Evolutionary conservation across 306 rosid genomes (phyloP), one percentile per base, ranked within the genome.

Genomic region (Morella rubra): DNA sequence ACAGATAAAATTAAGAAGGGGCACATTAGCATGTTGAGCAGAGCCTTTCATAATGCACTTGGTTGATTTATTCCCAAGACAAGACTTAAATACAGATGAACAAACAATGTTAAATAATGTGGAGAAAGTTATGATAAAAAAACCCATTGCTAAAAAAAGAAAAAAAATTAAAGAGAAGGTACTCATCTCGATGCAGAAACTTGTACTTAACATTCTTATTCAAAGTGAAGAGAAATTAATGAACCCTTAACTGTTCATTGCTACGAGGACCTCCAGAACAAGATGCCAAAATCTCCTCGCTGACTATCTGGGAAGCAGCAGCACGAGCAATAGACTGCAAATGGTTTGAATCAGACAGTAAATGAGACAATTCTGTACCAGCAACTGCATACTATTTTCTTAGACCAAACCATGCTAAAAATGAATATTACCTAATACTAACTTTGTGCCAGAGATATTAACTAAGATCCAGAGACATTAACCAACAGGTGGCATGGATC

Each of bases 211-310:
- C n/a, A n/a, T 16, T 54, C 60, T 4, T 20, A 5, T 19, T 8
- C 5, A 42, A 69, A 52, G 46, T 58, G 10, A 54, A 41, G 47
- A 14, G 3, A 14, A 44, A 19, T 59, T 40, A 62, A 13, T 62
- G 75, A 51, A 83, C 44, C 15, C 86, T 79, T 83, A 84, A 92
- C 96, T 95, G 92, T 90, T 95, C 87, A 86, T 90, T 90, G 76
- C 97, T 95, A 65, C 93, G 97, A 14, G 97, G 97, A 7, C 95
- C 95, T 0, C 87, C 76, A 70, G 90, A 77, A 84, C 96, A 95
- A 40, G 92, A 89, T 73, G 96, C 88, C 72, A 95, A 82, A 69
- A 90, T 77, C 86, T 90, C 98, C 80, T 89, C 91, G 22, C 88
- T 82, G 71, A 92, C 80, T 66, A 91, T 89, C 68, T 84, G 86